Evolutionary conservation across 306 rosid species (phyloP), one percentile per base, ranked within the genome.

Genomic region (Inga laurina): DNA sequence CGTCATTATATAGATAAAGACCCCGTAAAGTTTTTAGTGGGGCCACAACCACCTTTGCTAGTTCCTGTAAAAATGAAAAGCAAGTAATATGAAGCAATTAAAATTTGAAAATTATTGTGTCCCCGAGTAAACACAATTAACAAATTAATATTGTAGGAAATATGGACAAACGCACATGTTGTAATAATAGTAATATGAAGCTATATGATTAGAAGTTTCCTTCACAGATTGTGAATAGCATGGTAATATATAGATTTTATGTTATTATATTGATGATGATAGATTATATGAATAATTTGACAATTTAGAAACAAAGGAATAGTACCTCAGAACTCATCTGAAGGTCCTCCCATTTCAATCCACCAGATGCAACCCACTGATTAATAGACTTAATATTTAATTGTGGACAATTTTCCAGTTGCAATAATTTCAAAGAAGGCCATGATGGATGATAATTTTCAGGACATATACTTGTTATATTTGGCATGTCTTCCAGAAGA

Each of bases 401-500:
- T 3, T 8, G 24, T 35, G n/a, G 72, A 35, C 45, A 35, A 15
- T 3, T 2, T 0, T 4, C 0, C 3, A 35, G 18, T 0, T 0
- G 1, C 27, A 67, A 7, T 1, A 0, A 0, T 67, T 37, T 9
- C 27, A 68, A 18, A 16, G 27, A 68, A 8, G 48, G 15, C 27
- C 73, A 68, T 9, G 14, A 19, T 0, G 30, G 48, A 68, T 37
- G 48, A 68, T 37, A 68, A 68, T 37, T 68, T 68, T 37, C 3
- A 7, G 73, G 48, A 68, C 24, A 68, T 0, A 68, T 37, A 11
- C 27, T 37, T 37, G 37, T 21, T 2, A 35, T 16, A 37, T 9
- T 68, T 37, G 48, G 27, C 73, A 37, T 7, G 2, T 3, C 0
- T 2, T 0, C 0, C 4, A 66, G 45, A 4, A 0, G 0, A 2